phyloP scores from a whole-genome alignment of 495 filamentous ascomycete species.

The Penicillium nucicola region DNA sequence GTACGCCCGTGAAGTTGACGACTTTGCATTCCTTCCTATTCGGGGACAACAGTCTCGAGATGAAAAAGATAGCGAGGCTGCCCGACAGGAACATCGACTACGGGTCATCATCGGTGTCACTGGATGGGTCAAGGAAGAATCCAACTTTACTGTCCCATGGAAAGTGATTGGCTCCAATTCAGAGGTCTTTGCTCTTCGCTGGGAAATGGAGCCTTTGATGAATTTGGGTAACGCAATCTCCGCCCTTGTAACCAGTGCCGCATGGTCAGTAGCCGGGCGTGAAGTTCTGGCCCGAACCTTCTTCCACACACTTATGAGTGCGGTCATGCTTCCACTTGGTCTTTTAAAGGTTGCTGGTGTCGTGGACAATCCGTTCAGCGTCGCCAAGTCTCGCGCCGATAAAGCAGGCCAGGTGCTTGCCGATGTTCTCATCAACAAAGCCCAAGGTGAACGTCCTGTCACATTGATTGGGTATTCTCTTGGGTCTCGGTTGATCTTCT shows the following conservation, averaged over 20 bases:
- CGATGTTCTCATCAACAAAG: slow-evolving; percentile 82
- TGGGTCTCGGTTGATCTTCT: slow-evolving; percentile 85
- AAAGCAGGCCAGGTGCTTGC: slow-evolving; percentile 85
- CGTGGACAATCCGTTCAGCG: slow-evolving; percentile 86
- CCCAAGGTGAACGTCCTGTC: slow-evolving; percentile 84
- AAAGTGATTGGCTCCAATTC: slow-evolving; percentile 61
- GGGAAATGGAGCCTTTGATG: slow-evolving; percentile 74
- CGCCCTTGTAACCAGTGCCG: slow-evolving; percentile 68
- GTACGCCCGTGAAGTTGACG: slow-evolving; percentile 80
- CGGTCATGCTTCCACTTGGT: slow-evolving; percentile 71
- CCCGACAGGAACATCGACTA: slow-evolving; percentile 59
- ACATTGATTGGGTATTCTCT: slow-evolving; percentile 86
- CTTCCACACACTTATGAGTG: slow-evolving; percentile 66
- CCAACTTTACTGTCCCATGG: slow-evolving; percentile 75
- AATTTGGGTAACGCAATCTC: slow-evolving; percentile 75
- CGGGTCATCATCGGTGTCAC: slow-evolving; percentile 79
- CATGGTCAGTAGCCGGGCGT: slow-evolving; percentile 72
- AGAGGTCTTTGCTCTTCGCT: slow-evolving; percentile 82
- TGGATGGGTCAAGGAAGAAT: slow-evolving; percentile 73
- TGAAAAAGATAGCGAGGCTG: slow-evolving; percentile 41
- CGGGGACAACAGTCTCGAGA: slow-evolving; percentile 43
- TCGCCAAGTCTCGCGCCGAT: slow-evolving; percentile 77
- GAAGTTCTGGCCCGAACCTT: slow-evolving; percentile 77
- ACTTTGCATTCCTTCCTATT: slow-evolving; percentile 85
- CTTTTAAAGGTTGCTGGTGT: slow-evolving; percentile 77